Base-by-base conservation (phyloP, 2,329 filamentous ascomycete genomes). In the Thelonectria blattea region DNA sequence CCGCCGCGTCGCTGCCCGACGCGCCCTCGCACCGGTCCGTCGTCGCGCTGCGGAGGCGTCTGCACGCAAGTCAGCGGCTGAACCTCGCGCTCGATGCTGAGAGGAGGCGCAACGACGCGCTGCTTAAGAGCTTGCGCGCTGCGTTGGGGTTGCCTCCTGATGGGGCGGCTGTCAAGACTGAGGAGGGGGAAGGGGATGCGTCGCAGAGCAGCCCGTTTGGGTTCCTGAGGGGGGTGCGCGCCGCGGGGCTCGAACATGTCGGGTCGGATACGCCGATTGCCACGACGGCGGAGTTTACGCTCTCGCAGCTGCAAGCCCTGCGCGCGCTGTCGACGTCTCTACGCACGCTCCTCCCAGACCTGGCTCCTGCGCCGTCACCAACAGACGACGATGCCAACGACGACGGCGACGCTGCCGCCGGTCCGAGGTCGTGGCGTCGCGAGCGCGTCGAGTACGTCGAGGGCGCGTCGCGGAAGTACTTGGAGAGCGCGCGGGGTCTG, bases 381-480 rank as follows among this genome's bases (percentile, higher is more conserved):
- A 75, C 62, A 71, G 3, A 24, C 22, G 22, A 24, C 6, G 22
- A 24, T 4, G 22, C 3, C 3, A 6, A 24, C 22, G 22, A 24
- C 22, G 6, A 24, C 22, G 22, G 6, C 22, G 22, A 71, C 10
- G 73, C 75, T 6, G 71, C 71, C 15, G 71, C 74, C n/a, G 76
- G 61, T 17, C 71, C 80, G 54, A 81, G 83, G 71, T 83, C 83
- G 47, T 91, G 87, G 79, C 84, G 88, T 41, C 84, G 88, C 54
- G 88, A 95, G 73, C 82, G 94, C 61, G 83, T 89, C 58, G 85
- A 90, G 66, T 98, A 98, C 73, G 88, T 98, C 50, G 93, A 97
- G 76, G 84, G 85, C 55, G 88, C 93, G 70, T 91, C 91, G 52
- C 82, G 87, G 66, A 83, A 90, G 61, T 91, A 96, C 73, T 79